Conservation (phyloP, 1,139 yeast species). For the Nakaseomyces uthaithaninus region DNA sequence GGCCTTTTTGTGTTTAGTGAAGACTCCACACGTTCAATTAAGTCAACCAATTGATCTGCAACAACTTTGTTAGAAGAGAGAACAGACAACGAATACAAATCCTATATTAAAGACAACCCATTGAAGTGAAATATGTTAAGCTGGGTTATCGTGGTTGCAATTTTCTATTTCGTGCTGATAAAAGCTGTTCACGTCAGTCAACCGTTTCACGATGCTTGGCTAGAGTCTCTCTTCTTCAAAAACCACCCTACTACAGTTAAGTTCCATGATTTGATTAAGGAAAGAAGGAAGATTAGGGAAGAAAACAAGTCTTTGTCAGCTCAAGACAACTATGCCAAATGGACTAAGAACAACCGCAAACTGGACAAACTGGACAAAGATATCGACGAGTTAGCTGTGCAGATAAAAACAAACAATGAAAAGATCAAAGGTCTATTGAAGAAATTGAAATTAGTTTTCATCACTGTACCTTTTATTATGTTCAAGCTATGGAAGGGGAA, state of each 20-base stretch:
- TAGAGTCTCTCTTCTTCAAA: constrained; percentile 17
- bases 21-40: too few species aligned
- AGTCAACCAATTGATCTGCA: too few species aligned
- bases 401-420: constrained; percentile 54
- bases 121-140: constrained; percentile 8
- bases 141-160: constrained; percentile 22
- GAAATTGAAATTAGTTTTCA: constrained; percentile 30
- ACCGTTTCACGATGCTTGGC: constrained; percentile 24
- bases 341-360: constrained; percentile 86
- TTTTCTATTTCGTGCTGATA: constrained; percentile 24
- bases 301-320: constrained; percentile 64
- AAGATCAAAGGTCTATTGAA: constrained; percentile 45
- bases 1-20: too few species aligned
- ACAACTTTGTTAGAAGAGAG: too few species aligned
- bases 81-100: neutral
- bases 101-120: neutral
- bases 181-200: constrained; percentile 21
- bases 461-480: constrained; percentile 27
- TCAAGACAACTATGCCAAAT: constrained; percentile 88
- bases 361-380: constrained; percentile 51
- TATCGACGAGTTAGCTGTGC: constrained; percentile 36
- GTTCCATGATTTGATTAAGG: constrained; percentile 37
- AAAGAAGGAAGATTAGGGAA: constrained; percentile 42
- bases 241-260: constrained; percentile 20
- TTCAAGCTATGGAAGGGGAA: constrained; percentile 31